Base-by-base conservation (phyloP, 2,329 filamentous ascomycete genomes). In the Pseudogymnoascus verrucosus region DNA sequence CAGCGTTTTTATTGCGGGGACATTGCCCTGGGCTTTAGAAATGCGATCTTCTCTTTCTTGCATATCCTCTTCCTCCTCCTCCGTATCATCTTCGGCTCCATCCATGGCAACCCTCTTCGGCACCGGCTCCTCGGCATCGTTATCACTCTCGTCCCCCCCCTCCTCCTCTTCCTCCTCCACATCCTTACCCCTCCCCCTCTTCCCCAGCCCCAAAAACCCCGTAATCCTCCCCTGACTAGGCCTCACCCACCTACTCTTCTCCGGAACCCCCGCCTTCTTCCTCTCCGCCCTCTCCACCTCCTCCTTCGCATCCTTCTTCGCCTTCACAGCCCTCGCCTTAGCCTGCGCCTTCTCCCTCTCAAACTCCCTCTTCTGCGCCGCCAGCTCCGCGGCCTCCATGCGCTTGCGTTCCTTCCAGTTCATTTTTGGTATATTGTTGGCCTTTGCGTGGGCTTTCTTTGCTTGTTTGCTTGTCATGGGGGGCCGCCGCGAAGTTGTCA, bases 161-260 rank as follows among this genome's bases (percentile, higher is more conserved):
- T 16, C 26, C 10, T 51, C 26, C 5, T 44, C 40, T 2, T 57
- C 47, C 8, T 57, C 47, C n/a, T 34, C 47, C 4, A 34, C 26
- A 19, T 12, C 28, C 26, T 34, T 57, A 16, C 16, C 7, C 66
- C 73, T 69, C 16, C 59, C 62, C 16, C 21, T 67, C 3, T 51
- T 64, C 1, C 67, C 66, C 54, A 47, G 61, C 37, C 75, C 73
- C 6, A 83, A 73, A 64, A 87, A 87, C 37, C 78, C 71, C 16
- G 82, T 76, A 66, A 87, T 84, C 0, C 80, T 83, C 44, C 80
- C 80, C 70, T 87, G 84, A 36, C 84, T 86, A 0, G 84, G 80
- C 37, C 79, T 77, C 4, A 84, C 80, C 60, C 65, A 68, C 65
- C 63, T 68, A 11, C 76, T 77, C n/a, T 82, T 76, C 4, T 85